Conservation (phyloP, 192 early-diverging fungal species). For the Coemansia sp. region DNA sequence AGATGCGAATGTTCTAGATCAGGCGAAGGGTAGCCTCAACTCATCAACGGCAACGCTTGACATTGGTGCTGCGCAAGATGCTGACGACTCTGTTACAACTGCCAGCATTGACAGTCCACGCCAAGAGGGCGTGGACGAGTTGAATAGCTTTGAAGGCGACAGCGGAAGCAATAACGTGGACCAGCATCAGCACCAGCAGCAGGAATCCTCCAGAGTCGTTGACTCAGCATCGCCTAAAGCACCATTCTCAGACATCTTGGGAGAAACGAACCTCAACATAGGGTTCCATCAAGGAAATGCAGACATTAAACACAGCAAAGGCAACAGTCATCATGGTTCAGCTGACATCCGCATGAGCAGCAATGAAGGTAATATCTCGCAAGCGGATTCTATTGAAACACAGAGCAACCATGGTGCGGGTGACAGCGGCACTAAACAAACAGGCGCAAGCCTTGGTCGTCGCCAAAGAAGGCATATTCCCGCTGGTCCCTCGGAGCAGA, state of each 20-base stretch:
- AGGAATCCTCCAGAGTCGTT: background rate
- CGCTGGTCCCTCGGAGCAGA: background rate
- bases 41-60: slow-evolving; percentile 53
- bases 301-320: background rate
- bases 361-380: background rate
- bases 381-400: background rate
- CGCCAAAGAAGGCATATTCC: background rate
- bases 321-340: background rate
- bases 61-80: slow-evolving; percentile 23
- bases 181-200: background rate
- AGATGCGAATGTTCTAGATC: slow-evolving; percentile 1
- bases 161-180: background rate
- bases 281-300: background rate
- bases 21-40: slow-evolving; percentile 22
- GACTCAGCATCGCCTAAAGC: background rate
- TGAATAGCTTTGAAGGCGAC: background rate
- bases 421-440: background rate
- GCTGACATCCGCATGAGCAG: background rate
- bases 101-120: slow-evolving; percentile 47
- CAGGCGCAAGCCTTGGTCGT: background rate
- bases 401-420: background rate
- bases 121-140: slow-evolving; percentile 4
- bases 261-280: background rate
- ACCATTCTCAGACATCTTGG: background rate
- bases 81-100: slow-evolving; percentile 40